Percentiles rank a stretch among this genome's conserved stretches.
Evolutionary conservation across 1,139 yeast genomes (phyloP).

Genomic region (Komagataea norvegica): DNA sequence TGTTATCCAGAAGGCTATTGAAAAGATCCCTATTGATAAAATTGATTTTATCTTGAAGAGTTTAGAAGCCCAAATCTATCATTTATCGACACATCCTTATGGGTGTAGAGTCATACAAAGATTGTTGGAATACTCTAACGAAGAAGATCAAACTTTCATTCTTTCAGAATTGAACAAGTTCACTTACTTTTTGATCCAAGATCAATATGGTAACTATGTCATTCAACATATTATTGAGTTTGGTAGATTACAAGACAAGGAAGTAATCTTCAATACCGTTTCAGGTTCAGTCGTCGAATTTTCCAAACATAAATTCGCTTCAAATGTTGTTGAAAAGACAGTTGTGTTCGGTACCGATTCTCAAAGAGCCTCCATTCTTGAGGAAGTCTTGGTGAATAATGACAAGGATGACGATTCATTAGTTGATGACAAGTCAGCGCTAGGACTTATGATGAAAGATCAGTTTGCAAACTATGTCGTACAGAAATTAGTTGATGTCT

Average conservation of each 20-base stretch:
- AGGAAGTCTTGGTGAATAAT: constrained; percentile 33
- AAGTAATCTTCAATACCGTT: constrained; percentile 45
- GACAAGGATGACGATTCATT: constrained; percentile 30
- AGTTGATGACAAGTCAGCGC: constrained; percentile 56
- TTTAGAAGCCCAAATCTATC: constrained; percentile 75
- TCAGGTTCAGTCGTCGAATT: constrained; percentile 65
- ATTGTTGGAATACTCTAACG: constrained; percentile 64
- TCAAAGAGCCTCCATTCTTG: constrained; percentile 59
- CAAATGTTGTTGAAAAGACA: constrained; percentile 95
- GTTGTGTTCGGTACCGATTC: constrained; percentile 63
- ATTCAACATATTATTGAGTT: constrained; percentile 91
- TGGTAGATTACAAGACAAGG: constrained; percentile 44
- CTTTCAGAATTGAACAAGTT: constrained; percentile 68
- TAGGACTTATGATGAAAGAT: constrained; percentile 91
- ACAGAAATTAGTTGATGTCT: constrained; percentile 85
- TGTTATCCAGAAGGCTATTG: constrained; percentile 93
- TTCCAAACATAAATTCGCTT: constrained; percentile 94
- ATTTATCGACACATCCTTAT: constrained; percentile 90
- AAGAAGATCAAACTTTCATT: constrained; percentile 58
- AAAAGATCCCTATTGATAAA: constrained; percentile 68
- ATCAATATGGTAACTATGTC: constrained; percentile 96
- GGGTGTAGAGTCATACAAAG: constrained; percentile 97
- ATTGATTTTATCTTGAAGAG: constrained; percentile 72
- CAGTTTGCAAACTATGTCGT: constrained; percentile 97
- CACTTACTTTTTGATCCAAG: constrained; percentile 78